phyloP scores from a whole-genome alignment of 2,329 filamentous ascomycete genomes.

The Fusarium sp. region DNA sequence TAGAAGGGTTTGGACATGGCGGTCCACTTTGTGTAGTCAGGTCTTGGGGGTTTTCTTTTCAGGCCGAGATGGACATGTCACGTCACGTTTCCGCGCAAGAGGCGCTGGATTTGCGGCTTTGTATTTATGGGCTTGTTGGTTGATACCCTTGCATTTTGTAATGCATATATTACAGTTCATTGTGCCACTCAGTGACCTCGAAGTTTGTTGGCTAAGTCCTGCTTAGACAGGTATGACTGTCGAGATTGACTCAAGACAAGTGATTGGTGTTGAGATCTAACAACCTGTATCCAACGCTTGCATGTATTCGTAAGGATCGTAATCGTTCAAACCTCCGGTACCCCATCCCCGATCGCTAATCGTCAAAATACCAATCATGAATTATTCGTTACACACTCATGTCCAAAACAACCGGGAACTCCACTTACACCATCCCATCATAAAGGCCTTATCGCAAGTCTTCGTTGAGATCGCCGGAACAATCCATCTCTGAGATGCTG shows the following conservation, averaged over 20 bases:
- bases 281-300: not conserved
- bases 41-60: not conserved
- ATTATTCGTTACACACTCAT: constrained; percentile 11
- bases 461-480: not conserved
- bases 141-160: constrained; percentile 30
- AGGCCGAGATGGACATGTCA: not conserved
- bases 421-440: too few relatives aligned
- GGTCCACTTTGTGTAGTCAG: not conserved
- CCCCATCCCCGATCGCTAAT: not conserved
- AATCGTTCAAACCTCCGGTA: not conserved
- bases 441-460: not conserved
- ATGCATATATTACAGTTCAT: constrained; percentile 1
- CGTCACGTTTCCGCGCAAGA: not conserved
- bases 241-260: not conserved
- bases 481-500: not conserved
- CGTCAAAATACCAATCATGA: not conserved
- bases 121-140: constrained; percentile 20
- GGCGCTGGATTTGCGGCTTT: constrained; percentile 26
- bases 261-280: constrained; percentile 3
- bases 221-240: not conserved
- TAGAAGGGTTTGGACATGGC: not conserved
- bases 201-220: not conserved
- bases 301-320: constrained; percentile 15
- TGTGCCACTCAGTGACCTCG: not conserved
- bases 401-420: not conserved